These are phyloP conservation scores for Jamesozyma lodderae DNA, from an alignment of 805 yeast genomes.

Conservation along the genomic window DNA sequence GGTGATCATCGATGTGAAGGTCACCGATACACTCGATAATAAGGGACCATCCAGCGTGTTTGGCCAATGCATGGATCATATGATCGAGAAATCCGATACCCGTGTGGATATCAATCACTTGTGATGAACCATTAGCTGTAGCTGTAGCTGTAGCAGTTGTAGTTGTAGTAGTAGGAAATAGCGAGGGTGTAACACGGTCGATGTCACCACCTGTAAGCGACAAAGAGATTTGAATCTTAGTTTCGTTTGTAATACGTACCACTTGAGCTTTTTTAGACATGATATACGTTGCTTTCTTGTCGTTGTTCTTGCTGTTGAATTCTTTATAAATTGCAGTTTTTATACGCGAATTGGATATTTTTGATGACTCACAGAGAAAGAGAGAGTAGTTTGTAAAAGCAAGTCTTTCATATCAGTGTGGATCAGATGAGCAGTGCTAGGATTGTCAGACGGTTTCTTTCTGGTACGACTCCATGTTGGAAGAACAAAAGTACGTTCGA, in stretches of 20 bases:
- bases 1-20: slow-evolving; percentile 93
- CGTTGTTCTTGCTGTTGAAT: too few species aligned
- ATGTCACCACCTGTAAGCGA: slow-evolving; percentile 81
- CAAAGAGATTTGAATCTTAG: slow-evolving; percentile 79
- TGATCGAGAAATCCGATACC: slow-evolving; percentile 96
- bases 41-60: slow-evolving; percentile 94
- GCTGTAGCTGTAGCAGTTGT: slow-evolving; percentile 42
- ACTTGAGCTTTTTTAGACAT: slow-evolving; percentile 33
- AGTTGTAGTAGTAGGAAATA: slow-evolving; percentile 32
- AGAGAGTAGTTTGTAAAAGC: too few species aligned
- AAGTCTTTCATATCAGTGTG: too few species aligned
- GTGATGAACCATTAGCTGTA: slow-evolving; percentile 58
- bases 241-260: slow-evolving; percentile 77
- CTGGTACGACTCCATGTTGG: not conserved
- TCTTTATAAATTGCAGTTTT: too few species aligned
- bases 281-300: too few species aligned
- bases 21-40: slow-evolving; percentile 88
- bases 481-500: not conserved
- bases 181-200: slow-evolving; percentile 45
- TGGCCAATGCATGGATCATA: slow-evolving; percentile 94
- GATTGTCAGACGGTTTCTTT: too few species aligned
- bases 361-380: too few species aligned
- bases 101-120: slow-evolving; percentile 70
- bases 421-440: too few species aligned
- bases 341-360: too few species aligned